Evolutionary conservation across 116 monocot genomes (phyloP).

Genomic region (Posidonia oceanica): DNA sequence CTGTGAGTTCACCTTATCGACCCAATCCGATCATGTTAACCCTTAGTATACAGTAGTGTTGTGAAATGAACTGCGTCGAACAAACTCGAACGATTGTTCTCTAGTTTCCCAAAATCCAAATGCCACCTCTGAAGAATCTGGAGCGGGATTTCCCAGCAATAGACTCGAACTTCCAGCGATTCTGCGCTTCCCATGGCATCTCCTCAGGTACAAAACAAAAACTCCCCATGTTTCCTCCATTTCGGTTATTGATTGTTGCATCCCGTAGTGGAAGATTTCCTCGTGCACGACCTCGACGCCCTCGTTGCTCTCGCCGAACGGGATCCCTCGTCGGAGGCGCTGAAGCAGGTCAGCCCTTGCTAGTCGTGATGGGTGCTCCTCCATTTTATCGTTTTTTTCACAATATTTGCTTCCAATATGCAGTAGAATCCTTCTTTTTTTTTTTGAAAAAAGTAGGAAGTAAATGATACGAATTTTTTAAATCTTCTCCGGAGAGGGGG

Average conservation of each 20-base stretch:
- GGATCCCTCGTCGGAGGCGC: constrained; percentile 8
- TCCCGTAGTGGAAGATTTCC: constrained; percentile 38
- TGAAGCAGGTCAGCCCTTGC: constrained; percentile 24
- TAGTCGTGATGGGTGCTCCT: no score
- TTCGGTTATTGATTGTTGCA: neutral
- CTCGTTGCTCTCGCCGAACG: constrained; percentile 17
- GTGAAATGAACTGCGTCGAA: no score
- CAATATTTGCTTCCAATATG: no score
- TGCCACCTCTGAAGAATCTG: constrained; percentile 24
- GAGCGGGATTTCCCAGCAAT: constrained; percentile 28
- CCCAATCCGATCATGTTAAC: no score
- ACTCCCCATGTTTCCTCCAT: neutral
- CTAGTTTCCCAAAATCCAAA: constrained; percentile 1
- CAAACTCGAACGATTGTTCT: neutral
- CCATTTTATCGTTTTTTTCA: no score
- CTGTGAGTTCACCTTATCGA: no score
- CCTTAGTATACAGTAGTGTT: no score
- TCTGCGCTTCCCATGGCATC: constrained; percentile 32
- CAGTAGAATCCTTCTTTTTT: no score
- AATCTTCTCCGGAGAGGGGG: no score
- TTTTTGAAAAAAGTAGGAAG: no score
- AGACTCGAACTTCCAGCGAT: constrained; percentile 21
- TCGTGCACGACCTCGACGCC: constrained; percentile 22
- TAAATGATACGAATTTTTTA: no score
- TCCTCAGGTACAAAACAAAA: constrained; percentile 14